These are phyloP conservation scores for Diaporthe caulivora DNA, from an alignment of 2,329 filamentous ascomycete genomes.

Conservation along the genomic window DNA sequence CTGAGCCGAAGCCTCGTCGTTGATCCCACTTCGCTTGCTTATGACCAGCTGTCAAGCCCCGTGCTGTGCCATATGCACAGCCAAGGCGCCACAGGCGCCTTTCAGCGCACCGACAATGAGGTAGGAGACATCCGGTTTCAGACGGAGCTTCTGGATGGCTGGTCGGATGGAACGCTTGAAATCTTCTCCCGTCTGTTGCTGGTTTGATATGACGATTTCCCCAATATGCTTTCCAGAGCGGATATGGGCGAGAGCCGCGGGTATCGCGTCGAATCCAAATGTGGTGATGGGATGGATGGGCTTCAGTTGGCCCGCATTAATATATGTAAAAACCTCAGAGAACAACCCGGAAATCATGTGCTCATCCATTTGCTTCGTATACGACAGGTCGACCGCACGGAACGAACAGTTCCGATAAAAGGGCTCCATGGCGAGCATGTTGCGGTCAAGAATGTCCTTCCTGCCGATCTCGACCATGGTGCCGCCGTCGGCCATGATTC, in stretches of 20 bases:
- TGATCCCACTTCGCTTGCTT: conserved; percentile 47
- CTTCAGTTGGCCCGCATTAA: neutral
- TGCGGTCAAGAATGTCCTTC: conserved; percentile 42
- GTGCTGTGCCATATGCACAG: conserved; percentile 48
- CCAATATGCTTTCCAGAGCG: neutral
- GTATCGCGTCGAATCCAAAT: neutral
- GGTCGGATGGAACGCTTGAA: neutral
- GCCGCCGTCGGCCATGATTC: conserved; percentile 48
- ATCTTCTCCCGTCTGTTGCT: accelerated
- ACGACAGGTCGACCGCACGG: conserved; percentile 42
- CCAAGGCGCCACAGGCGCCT: conserved; percentile 51
- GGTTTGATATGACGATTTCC: neutral
- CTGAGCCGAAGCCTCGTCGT: conserved; percentile 45
- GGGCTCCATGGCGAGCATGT: conserved; percentile 41
- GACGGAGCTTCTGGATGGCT: neutral
- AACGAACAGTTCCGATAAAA: conserved; percentile 40
- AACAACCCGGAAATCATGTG: neutral
- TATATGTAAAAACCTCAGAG: neutral
- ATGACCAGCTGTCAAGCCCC: conserved; percentile 50
- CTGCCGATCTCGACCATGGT: conserved; percentile 48
- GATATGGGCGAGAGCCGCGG: neutral
- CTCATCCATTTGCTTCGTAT: neutral
- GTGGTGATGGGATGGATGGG: neutral
- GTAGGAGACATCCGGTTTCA: conserved; percentile 41
- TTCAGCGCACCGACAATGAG: conserved; percentile 54